phyloP scores from a whole-genome alignment of 2,329 filamentous ascomycete genomes.

The Penicillium olsonii region DNA sequence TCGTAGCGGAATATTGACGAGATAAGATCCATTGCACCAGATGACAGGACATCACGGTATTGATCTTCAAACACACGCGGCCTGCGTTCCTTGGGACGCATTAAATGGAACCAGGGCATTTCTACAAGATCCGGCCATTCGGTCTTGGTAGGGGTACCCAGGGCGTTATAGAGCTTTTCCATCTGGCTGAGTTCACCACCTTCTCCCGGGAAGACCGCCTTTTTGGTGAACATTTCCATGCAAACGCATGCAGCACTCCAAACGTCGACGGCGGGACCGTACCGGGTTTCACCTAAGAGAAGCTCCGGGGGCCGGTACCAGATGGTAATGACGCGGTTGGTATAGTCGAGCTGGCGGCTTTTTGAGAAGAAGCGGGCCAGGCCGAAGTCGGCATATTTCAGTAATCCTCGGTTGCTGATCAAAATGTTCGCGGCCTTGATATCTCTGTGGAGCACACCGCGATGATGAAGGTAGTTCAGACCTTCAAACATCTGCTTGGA shows the following conservation, averaged over 20 bases:
- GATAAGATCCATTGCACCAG: conserved; percentile 80
- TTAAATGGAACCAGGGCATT: conserved; percentile 94
- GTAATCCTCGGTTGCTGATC: conserved; percentile 80
- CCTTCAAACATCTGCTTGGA: conserved; percentile 92
- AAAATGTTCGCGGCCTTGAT: conserved; percentile 99
- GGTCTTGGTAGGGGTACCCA: conserved; percentile 80
- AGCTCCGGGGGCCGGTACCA: conserved; percentile 95
- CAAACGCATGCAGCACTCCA: conserved; percentile 98
- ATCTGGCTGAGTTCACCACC: conserved; percentile 94
- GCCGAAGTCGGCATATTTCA: conserved; percentile 96
- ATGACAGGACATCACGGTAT: conserved; percentile 75
- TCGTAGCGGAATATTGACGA: conserved; percentile 87
- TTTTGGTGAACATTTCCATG: conserved; percentile 91
- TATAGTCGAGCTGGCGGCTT: conserved; percentile 88
- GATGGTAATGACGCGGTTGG: conserved; percentile 97
- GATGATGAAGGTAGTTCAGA: conserved; percentile 86
- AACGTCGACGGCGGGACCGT: conserved; percentile 86
- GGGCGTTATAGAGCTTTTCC: conserved; percentile 90
- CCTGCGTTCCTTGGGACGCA: conserved; percentile 74
- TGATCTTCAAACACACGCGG: conserved; percentile 78
- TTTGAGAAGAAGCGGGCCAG: conserved; percentile 96
- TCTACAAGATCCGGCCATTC: conserved; percentile 91
- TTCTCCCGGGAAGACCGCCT: conserved; percentile 92
- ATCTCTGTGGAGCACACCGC: conserved; percentile 93
- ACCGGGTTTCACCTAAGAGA: conserved; percentile 86